Evolutionary conservation across 345 rosid genomes (phyloP).

Genomic region (Citrus hindsii): DNA sequence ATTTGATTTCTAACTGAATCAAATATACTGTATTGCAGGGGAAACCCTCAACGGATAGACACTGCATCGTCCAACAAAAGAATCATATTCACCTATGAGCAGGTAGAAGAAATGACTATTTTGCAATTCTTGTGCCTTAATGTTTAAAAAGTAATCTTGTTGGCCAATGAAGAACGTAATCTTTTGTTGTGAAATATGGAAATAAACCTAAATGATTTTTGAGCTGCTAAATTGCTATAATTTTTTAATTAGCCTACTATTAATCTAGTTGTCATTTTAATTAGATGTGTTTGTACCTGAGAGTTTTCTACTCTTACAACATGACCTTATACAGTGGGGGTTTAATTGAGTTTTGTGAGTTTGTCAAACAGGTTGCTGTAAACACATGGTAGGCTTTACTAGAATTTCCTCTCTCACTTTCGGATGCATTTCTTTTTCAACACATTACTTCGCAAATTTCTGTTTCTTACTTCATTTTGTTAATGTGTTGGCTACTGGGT

Average conservation of each 20-base stretch:
- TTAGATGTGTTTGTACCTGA: neutral
- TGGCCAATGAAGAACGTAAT: neutral
- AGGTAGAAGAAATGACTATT: conserved; percentile 43
- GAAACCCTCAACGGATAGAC: conserved; percentile 96
- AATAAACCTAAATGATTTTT: neutral
- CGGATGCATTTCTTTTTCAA: neutral
- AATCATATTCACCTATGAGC: conserved; percentile 82
- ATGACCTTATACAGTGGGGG: neutral
- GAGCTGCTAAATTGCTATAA: neutral
- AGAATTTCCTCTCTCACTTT: neutral
- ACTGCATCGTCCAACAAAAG: conserved; percentile 68
- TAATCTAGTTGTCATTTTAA: neutral
- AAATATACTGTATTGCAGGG: conserved; percentile 47
- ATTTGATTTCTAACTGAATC: conserved; percentile 1
- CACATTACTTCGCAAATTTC: neutral
- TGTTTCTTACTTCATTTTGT: neutral
- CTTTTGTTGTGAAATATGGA: neutral
- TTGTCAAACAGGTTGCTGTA: neutral
- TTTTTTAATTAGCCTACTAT: neutral
- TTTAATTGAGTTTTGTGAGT: neutral
- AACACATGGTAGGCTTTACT: neutral
- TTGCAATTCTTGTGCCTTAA: neutral
- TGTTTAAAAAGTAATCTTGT: neutral
- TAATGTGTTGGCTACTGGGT: conserved; percentile 16
- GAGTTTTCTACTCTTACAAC: neutral